phyloP scores from a whole-genome alignment of 106 monocot species.

The Dendrobium nobile region DNA sequence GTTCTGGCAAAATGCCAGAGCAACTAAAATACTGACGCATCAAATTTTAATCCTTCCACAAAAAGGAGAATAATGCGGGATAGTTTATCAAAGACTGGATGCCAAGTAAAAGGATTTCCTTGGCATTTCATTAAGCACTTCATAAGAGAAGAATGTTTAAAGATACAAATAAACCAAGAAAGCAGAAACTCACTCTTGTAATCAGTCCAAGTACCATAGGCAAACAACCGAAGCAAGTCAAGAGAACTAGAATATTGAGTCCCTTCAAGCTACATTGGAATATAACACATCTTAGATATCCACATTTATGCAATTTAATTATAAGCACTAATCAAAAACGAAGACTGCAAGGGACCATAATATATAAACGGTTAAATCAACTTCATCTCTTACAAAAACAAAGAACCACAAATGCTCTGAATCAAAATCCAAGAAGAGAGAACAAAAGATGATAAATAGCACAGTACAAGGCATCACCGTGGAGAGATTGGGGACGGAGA shows the following conservation, averaged over 20 bases:
- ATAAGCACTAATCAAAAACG: background rate
- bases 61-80: background rate
- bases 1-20: background rate
- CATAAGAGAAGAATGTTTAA: background rate
- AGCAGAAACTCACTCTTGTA: constrained; percentile 60
- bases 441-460: background rate
- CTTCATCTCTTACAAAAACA: background rate
- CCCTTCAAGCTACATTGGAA: constrained; percentile 67
- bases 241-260: constrained; percentile 46
- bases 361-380: background rate
- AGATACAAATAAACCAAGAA: background rate
- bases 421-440: background rate
- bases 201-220: constrained; percentile 89
- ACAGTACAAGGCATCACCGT: constrained; percentile 31
- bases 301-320: background rate
- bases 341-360: background rate
- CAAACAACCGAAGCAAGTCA: constrained; percentile 80
- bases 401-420: background rate
- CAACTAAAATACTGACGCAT: background rate
- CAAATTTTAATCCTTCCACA: background rate
- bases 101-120: background rate
- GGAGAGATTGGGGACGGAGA: constrained; percentile 56
- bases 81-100: too few species aligned
- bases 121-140: background rate
- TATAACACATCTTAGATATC: background rate